These are phyloP conservation scores for Papilionanthe hybrid DNA, from an alignment of 116 monocot species.

Conservation along the genomic window DNA sequence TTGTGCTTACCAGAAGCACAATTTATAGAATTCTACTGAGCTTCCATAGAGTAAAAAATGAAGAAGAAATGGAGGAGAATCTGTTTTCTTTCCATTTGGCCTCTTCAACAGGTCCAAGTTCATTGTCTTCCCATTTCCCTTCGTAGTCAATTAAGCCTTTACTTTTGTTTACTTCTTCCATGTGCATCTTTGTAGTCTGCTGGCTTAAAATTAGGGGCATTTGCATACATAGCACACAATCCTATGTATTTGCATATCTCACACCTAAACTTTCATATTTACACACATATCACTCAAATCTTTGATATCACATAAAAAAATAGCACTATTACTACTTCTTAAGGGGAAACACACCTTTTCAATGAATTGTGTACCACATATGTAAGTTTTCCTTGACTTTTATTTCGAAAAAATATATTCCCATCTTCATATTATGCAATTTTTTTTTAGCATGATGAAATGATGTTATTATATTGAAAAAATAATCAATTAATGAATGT, in stretches of 20 bases:
- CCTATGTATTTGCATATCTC: too few relatives aligned
- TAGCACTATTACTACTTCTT: too few relatives aligned
- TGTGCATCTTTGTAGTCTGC: background rate
- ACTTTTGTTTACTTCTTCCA: background rate
- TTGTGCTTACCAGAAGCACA: background rate
- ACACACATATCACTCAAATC: too few relatives aligned
- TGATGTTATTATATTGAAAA: background rate
- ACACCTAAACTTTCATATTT: too few relatives aligned
- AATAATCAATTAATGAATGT: background rate
- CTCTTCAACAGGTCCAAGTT: slow-evolving; percentile 11
- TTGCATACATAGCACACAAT: too few relatives aligned
- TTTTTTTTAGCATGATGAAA: background rate
- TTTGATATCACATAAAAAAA: too few relatives aligned
- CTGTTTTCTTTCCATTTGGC: background rate
- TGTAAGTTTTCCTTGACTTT: background rate
- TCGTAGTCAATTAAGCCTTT: slow-evolving; percentile 2
- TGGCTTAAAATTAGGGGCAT: background rate
- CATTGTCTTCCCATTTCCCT: background rate
- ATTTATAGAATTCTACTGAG: slow-evolving; percentile 10
- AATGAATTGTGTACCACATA: too few relatives aligned
- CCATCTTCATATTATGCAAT: background rate
- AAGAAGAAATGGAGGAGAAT: background rate
- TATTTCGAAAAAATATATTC: background rate
- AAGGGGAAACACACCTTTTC: too few relatives aligned
- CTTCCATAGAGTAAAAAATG: background rate